These are phyloP conservation scores for Fusarium sterilihyphosum DNA, from an alignment of 2,329 filamentous ascomycete species.

Conservation along the genomic window DNA sequence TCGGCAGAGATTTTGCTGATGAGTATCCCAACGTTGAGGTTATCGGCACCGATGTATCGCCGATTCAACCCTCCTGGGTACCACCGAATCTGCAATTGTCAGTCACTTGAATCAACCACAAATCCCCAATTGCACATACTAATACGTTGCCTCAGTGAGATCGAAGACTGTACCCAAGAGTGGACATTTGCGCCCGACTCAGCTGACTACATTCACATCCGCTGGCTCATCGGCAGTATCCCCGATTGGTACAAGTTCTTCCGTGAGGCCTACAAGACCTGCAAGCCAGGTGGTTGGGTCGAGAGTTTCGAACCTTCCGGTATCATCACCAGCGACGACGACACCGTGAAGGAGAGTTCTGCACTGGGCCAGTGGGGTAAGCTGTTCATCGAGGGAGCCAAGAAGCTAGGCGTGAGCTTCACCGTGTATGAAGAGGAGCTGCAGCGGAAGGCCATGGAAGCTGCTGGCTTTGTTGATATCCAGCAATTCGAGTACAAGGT, in stretches of 20 bases:
- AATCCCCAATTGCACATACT: accelerated
- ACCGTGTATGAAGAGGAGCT: background rate
- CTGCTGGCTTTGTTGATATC: conserved; percentile 11
- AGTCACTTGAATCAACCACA: accelerated
- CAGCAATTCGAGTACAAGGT: conserved; percentile 15
- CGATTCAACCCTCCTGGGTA: conserved; percentile 8
- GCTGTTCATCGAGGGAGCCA: conserved; percentile 9
- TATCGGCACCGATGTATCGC: conserved; percentile 9
- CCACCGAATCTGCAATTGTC: conserved; percentile 10
- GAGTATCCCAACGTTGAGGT: conserved; percentile 6
- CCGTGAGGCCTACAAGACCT: conserved; percentile 1
- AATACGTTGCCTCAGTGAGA: background rate
- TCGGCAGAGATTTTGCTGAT: background rate
- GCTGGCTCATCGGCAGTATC: conserved; percentile 4
- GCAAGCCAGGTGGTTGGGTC: conserved; percentile 11
- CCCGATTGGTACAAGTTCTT: conserved; percentile 13
- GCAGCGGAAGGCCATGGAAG: conserved; percentile 3
- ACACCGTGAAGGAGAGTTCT: conserved; percentile 6
- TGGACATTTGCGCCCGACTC: conserved; percentile 15
- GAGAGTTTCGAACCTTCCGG: conserved; percentile 1
- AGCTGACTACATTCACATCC: conserved; percentile 15
- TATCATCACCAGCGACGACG: conserved; percentile 9
- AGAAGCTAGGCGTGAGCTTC: conserved; percentile 1
- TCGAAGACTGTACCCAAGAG: conserved; percentile 16
- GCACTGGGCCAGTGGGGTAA: conserved; percentile 13